Conservation (phyloP, 2,329 filamentous ascomycete species). For the Fusarium brachygibbosum region DNA sequence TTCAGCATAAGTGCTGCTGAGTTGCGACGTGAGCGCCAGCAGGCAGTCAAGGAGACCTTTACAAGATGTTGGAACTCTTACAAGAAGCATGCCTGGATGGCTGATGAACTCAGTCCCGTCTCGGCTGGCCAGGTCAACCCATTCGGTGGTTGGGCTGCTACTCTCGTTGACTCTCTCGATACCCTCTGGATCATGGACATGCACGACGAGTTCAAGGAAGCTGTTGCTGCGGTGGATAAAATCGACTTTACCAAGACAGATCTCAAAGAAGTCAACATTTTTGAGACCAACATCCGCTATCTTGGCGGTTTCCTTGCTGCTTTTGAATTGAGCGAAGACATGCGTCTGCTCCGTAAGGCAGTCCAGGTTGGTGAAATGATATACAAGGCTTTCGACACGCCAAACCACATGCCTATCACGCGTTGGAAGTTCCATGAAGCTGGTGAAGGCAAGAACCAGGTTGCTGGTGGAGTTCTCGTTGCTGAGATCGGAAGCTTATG, state of each 20-base stretch:
- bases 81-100: conserved; percentile 72
- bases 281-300: conserved; percentile 80
- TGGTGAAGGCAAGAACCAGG: conserved; percentile 52
- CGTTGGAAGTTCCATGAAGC: conserved; percentile 60
- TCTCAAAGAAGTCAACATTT: conserved; percentile 68
- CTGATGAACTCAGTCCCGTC: conserved; percentile 73
- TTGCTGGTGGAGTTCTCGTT: conserved; percentile 57
- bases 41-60: conserved; percentile 60
- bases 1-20: conserved; percentile 41
- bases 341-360: conserved; percentile 71
- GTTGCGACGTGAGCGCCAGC: conserved; percentile 54
- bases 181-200: conserved; percentile 81
- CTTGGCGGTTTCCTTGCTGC: conserved; percentile 77
- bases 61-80: conserved; percentile 67
- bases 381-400: conserved; percentile 76
- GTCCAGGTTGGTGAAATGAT: conserved; percentile 73
- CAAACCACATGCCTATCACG: conserved; percentile 73
- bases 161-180: conserved; percentile 76
- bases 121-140: conserved; percentile 65
- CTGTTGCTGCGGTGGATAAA: conserved; percentile 67
- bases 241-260: conserved; percentile 73
- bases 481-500: conserved; percentile 73
- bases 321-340: conserved; percentile 73
- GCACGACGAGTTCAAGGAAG: conserved; percentile 73
- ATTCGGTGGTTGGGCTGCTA: conserved; percentile 77